These are phyloP conservation scores for Fusarium floridanum DNA, from an alignment of 2,329 filamentous ascomycete species.

Conservation along the genomic window DNA sequence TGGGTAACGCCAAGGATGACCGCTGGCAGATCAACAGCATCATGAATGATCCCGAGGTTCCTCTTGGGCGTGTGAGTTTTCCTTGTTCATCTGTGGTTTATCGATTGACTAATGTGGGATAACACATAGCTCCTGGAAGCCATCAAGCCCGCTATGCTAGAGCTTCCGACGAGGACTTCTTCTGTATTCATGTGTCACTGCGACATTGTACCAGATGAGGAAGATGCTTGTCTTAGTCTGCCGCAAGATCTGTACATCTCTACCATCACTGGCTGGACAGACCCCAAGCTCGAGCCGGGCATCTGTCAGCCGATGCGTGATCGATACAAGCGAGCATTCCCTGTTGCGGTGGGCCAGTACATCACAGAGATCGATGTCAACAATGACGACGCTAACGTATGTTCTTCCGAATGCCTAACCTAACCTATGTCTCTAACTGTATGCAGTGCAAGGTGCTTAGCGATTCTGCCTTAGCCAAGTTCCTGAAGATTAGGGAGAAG, in stretches of 20 bases:
- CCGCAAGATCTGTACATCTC: slow-evolving; percentile 22
- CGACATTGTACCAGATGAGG: slow-evolving; percentile 14
- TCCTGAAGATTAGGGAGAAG: slow-evolving; percentile 25
- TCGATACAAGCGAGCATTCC: slow-evolving; percentile 15
- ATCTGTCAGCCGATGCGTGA: slow-evolving; percentile 22
- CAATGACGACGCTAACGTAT: slow-evolving; percentile 14
- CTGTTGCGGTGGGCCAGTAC: slow-evolving; percentile 16
- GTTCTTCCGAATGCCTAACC: not conserved
- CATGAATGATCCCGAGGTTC: slow-evolving; percentile 22
- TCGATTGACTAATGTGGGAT: not conserved
- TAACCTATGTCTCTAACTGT: not conserved
- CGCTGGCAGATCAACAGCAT: slow-evolving; percentile 27
- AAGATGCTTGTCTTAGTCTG: slow-evolving; percentile 16
- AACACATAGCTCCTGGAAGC: slow-evolving; percentile 9
- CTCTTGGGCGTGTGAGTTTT: slow-evolving; percentile 11
- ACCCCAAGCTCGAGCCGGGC: slow-evolving; percentile 18
- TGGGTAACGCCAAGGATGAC: slow-evolving; percentile 17
- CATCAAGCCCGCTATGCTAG: slow-evolving; percentile 16
- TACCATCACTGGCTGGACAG: slow-evolving; percentile 21
- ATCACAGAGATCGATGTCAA: slow-evolving; percentile 15
- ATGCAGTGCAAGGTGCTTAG: slow-evolving; percentile 15
- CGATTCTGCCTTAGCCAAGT: slow-evolving; percentile 19
- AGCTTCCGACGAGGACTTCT: slow-evolving; percentile 17
- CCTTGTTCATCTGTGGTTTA: not conserved
- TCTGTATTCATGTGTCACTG: slow-evolving; percentile 20